Evolutionary conservation across 2,329 filamentous ascomycete species (phyloP).

Genomic region (Triangularia setosa): DNA sequence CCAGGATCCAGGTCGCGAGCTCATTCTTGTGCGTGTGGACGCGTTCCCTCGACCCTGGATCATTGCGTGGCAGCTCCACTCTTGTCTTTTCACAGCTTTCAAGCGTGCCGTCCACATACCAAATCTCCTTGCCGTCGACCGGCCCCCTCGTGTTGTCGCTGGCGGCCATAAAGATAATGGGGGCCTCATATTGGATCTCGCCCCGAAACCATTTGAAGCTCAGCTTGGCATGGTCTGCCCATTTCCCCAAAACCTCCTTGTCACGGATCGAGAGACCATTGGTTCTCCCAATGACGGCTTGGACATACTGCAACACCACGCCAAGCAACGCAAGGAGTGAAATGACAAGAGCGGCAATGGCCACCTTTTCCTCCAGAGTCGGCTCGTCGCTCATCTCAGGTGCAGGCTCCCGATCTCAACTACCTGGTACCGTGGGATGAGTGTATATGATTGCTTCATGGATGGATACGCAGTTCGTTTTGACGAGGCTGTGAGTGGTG

Average conservation of each 20-base stretch:
- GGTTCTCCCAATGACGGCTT: constrained; percentile 10
- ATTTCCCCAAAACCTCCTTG: constrained; percentile 13
- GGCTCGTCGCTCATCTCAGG: constrained; percentile 5
- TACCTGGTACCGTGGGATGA: neutral
- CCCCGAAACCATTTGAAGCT: constrained; percentile 10
- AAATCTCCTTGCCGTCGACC: constrained; percentile 28
- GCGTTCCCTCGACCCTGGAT: constrained; percentile 12
- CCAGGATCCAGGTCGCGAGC: constrained; percentile 47
- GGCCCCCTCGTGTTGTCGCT: constrained; percentile 37
- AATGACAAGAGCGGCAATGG: constrained; percentile 42
- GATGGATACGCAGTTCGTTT: neutral
- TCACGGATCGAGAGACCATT: constrained; percentile 7
- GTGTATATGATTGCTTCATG: neutral
- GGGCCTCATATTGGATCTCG: constrained; percentile 44
- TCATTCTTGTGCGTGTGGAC: constrained; percentile 54
- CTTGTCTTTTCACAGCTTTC: constrained; percentile 19
- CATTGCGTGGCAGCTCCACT: neutral
- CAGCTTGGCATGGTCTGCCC: constrained; percentile 9
- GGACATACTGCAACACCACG: constrained; percentile 42
- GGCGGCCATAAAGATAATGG: constrained; percentile 46
- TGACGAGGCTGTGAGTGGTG: neutral
- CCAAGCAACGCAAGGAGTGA: constrained; percentile 44
- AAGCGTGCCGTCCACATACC: constrained; percentile 31
- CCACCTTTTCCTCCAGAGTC: constrained; percentile 22
- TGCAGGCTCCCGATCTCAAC: neutral